Base-by-base conservation (phyloP, 148 eudicot species). In the Rhododendron kiyosumense region DNA sequence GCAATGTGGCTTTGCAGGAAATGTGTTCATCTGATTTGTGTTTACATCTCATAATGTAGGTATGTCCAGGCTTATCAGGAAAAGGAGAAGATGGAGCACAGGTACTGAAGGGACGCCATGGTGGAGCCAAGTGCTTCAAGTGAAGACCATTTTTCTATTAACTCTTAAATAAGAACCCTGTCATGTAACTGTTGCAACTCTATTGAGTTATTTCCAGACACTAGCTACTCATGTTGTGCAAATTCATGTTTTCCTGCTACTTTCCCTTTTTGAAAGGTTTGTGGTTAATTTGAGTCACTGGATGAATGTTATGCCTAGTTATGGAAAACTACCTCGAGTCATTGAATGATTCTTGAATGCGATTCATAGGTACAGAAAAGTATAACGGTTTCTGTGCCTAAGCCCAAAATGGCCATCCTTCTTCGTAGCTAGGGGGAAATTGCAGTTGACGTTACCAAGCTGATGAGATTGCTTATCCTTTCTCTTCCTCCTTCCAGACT, bases 31-130 rank as follows among this genome's bases (percentile, higher is more conserved):
- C 41, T 57, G 18, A n/a, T 3, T 46, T 48, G 3, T 78, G 28
- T 26, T 26, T 73, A 2, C 28, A 17, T 52, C 45, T 76, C 7
- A 24, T 2, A 32, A 7, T 85, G 79, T 84, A 91, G 93, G 85
- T 91, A 96, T 71, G 98, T 92, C 65, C 84, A 92, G 74, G 84
- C 87, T 85, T 94, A 90, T 89, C 87, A 83, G 90, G 96, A 96
- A 85, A 87, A 89, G 85, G 98, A 96, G 91, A 96, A 96, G 86
- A 65, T 92, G 86, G 81, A 81, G 13, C 98, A 95, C 86, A 93
- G 98, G 86, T 94, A 88, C 89, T 93, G 89, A 93, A 82, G 85
- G 59, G 63, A 46, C 22, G 49, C 13, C 43, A 75, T 38, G 79
- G 26, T 65, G 81, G 32, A 85, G 59, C 38, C 22, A 24, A 67